Percentiles rank a stretch among this genome's conserved stretches.
phyloP scores from a whole-genome alignment of 2,329 filamentous ascomycete species.

The Chaetomiaceae sp. region DNA sequence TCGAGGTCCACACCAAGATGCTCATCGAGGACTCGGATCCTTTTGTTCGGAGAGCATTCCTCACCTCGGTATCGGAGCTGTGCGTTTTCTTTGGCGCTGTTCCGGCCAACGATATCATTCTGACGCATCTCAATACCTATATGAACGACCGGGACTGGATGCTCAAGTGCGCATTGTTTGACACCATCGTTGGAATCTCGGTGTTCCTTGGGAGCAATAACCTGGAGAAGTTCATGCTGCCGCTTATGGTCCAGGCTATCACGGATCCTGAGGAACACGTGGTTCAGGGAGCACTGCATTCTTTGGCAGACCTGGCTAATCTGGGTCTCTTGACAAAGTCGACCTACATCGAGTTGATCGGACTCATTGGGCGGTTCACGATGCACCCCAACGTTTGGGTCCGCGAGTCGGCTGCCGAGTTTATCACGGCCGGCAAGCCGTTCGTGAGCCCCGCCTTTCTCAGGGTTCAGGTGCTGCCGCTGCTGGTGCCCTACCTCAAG shows the following conservation, averaged over 20 bases:
- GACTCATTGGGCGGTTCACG: constrained; percentile 77
- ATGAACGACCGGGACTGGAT: constrained; percentile 96
- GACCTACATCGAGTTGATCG: constrained; percentile 82
- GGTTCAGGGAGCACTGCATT: constrained; percentile 82
- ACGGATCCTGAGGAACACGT: constrained; percentile 93
- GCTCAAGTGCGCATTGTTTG: constrained; percentile 93
- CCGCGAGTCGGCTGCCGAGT: constrained; percentile 79
- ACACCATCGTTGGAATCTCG: constrained; percentile 88
- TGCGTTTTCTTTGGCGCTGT: constrained; percentile 92
- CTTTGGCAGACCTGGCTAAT: constrained; percentile 80
- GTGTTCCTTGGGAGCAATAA: constrained; percentile 84
- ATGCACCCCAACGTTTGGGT: constrained; percentile 97
- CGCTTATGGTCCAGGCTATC: constrained; percentile 90
- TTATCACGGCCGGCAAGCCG: constrained; percentile 70
- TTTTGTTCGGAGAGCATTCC: constrained; percentile 82
- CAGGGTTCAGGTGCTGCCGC: constrained; percentile 75
- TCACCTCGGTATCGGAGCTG: constrained; percentile 84
- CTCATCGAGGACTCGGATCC: constrained; percentile 83
- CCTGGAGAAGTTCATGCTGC: constrained; percentile 90
- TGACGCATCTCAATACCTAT: constrained; percentile 95
- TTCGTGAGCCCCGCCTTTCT: constrained; percentile 76
- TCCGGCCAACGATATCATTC: constrained; percentile 91
- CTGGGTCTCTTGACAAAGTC: constrained; percentile 80
- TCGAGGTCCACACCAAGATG: constrained; percentile 84
- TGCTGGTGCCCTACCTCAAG: constrained; percentile 78